Base-by-base conservation (phyloP, 345 rosid species). In the Lagerstroemia speciosa region DNA sequence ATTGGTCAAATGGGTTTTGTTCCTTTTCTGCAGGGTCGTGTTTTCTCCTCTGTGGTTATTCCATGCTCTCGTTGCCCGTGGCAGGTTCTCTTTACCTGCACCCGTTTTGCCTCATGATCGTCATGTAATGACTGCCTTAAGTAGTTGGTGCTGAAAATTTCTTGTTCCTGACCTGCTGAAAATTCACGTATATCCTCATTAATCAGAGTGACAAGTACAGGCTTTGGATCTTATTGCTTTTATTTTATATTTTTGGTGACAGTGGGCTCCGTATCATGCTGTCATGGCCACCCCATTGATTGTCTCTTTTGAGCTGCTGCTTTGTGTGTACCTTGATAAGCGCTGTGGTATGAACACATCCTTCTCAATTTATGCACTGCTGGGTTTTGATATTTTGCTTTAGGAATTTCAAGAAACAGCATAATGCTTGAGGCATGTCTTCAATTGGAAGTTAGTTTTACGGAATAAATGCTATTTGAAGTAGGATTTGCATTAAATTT, bases 211-310 rank as follows among this genome's bases (percentile, higher is more conserved):
- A 24, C 19, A 65, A 5, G 68, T 46, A 19, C 22, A 38, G 8
- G 30, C 27, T 38, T 41, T 24, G 16, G n/a, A 37, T 45, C 4
- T 61, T 38, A 64, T 71, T 22, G 46, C 9, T 64, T 60, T 43
- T 27, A 15, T 34, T 30, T 67, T 67, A 50, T 53, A 29, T 33
- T 72, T 73, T 62, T 70, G 68, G 71, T 73, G 73, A 79, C 89
- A 93, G 98, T 93, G 93, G 97, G 95, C 98, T 58, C 97, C 98
- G 37, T 85, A 73, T 72, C 98, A 93, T 64, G 80, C 93, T 20
- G 76, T 88, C 55, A 75, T 83, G 82, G 95, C 98, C 1, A 79
- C 85, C 8, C 97, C 98, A 1, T 79, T 88, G 78, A 84, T 93
- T 80, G 81, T 93, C 70, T 93, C 95, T 68, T 90, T 93, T 71